A percentile compares a stretch with the other conserved stretches of the same genome.
Conservation (phyloP, 192 early-diverging fungal species). For the Haplosporangium gracile region DNA sequence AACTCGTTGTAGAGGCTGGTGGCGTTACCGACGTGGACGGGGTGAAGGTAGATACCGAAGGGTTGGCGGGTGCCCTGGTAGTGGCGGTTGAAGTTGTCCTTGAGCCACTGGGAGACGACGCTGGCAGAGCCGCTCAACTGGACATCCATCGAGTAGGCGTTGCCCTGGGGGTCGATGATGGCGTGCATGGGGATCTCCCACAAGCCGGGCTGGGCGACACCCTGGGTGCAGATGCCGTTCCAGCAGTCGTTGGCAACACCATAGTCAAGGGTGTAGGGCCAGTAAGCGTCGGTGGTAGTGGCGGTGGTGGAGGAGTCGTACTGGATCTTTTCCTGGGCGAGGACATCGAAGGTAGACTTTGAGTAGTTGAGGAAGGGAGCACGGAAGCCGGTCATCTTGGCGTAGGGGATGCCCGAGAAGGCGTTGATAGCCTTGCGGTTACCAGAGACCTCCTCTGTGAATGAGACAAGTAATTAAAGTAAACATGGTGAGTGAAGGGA, state of each 20-base stretch:
- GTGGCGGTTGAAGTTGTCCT: constrained; percentile 69
- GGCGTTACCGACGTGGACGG: constrained; percentile 59
- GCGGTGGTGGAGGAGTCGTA: constrained; percentile 71
- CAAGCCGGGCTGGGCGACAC: constrained; percentile 63
- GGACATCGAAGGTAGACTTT: constrained; percentile 57
- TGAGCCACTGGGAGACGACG: constrained; percentile 60
- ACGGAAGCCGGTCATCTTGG: constrained; percentile 73
- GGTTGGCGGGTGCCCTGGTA: constrained; percentile 65
- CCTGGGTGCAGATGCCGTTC: constrained; percentile 63
- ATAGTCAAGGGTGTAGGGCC: constrained; percentile 80
- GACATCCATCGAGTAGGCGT: constrained; percentile 60
- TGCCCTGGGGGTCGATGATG: constrained; percentile 54
- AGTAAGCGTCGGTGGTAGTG: constrained; percentile 61
- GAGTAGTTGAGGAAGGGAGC: constrained; percentile 74
- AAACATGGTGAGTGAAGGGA: background rate
- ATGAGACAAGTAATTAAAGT: background rate
- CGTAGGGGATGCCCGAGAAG: constrained; percentile 71
- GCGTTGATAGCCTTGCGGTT: constrained; percentile 59
- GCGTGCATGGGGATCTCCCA: constrained; percentile 79
- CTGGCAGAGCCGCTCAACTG: constrained; percentile 59
- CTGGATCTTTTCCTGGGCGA: constrained; percentile 58
- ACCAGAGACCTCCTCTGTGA: constrained; percentile 53
- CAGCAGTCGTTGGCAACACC: constrained; percentile 72
- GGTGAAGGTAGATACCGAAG: constrained; percentile 62
- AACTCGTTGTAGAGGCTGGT: constrained; percentile 59